These are phyloP conservation scores for Alternaria brassicicola DNA, from an alignment of 2,329 filamentous ascomycete genomes.

Conservation along the genomic window DNA sequence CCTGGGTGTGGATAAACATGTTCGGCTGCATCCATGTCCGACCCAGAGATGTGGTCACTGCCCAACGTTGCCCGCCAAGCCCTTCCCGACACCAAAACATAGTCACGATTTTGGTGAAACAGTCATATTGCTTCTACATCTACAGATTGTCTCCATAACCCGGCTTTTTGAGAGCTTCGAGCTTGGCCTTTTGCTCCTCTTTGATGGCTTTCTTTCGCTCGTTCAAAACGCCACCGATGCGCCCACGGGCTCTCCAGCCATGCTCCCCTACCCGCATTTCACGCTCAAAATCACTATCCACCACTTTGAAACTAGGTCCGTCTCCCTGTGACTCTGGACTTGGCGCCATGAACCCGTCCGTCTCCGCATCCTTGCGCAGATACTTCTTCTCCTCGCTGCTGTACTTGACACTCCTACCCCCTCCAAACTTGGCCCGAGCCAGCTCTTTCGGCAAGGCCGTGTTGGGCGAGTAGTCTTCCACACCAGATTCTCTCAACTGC, in stretches of 20 bases:
- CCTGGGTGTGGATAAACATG: slow-evolving; percentile 15
- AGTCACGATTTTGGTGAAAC: not conserved
- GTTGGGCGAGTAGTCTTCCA: slow-evolving; percentile 5
- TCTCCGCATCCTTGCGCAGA: not conserved
- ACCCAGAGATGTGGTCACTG: slow-evolving; percentile 26
- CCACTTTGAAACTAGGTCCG: not conserved
- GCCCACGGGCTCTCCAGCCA: not conserved
- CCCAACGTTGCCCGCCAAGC: slow-evolving; percentile 11
- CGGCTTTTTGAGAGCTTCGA: too few species aligned
- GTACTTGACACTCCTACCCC: not conserved
- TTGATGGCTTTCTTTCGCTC: not conserved
- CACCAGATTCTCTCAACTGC: slow-evolving; percentile 1
- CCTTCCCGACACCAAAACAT: not conserved
- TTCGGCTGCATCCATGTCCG: slow-evolving; percentile 17
- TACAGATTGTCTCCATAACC: not conserved
- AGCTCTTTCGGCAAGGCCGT: slow-evolving; percentile 11
- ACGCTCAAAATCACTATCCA: not conserved
- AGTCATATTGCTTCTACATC: not conserved
- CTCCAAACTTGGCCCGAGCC: slow-evolving; percentile 1
- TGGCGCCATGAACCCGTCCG: not conserved
- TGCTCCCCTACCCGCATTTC: not conserved
- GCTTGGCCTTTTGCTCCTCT: not conserved
- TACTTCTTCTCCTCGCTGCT: slow-evolving; percentile 10
- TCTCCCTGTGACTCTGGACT: not conserved
- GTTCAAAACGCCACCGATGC: not conserved